Evolutionary conservation across 1,139 yeast species (phyloP), one percentile per base, ranked within the genome.

Genomic region (Saccharomyces pastorianus): DNA sequence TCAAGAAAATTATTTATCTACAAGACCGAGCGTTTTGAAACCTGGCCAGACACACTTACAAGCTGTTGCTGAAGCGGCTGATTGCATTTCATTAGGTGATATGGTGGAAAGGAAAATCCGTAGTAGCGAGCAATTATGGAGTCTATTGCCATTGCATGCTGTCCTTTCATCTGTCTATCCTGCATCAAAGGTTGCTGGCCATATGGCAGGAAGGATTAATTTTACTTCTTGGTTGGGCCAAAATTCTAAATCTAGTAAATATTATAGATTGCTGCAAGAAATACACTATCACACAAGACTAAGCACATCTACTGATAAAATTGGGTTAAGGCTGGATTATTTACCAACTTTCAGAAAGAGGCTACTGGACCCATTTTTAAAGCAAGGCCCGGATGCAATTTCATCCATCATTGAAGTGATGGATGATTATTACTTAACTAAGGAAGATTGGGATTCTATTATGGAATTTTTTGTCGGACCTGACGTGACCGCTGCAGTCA

Each of bases 71-170:
- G 74, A 75, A 31, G 99, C 99, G 0, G 89, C 98, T 0, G 91
- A 89, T 60, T 82, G 88, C 53, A 88, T 95, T 51, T 84, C 95
- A 47, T 79, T 80, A 54, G 86, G 93, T 14, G 99, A 95, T 68
- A 69, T 84, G 31, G 84, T 91, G 20, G 96, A 90, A 67, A 75
- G 82, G 29, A 76, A 82, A 67, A 91, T 95, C 56, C 86, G 96
- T 64, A 87, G 96, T 46, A 81, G 95, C 49, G 96, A 91, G 64
- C 99, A 93, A 71, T 91, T 88, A 64, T 95, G 99, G 99, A 83
- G 95, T 59, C 76, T 95, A 59, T 79, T 95, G 75, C 99, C 99
- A 2, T 79, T 90, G 63, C 97, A 91, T 71, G 98, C 93, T 0
- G 79, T 90, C 3, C 76, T 88, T 78, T 91, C 98, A 0, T 82